These are phyloP conservation scores for Epichloe aotearoae DNA, from an alignment of 2,329 filamentous ascomycete genomes.

Conservation along the genomic window DNA sequence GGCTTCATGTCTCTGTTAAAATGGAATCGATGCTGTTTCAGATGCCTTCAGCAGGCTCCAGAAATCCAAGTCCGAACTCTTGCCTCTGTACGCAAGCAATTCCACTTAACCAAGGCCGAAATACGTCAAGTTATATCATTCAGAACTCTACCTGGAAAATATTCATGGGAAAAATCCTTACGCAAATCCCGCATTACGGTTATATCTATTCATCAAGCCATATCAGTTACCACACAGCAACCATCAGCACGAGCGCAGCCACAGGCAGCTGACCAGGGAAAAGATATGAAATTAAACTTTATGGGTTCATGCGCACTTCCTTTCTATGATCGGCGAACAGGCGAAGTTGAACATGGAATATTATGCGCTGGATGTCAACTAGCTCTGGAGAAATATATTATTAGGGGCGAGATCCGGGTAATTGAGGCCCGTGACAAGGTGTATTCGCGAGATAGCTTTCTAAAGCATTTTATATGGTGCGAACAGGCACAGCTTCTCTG, in stretches of 20 bases:
- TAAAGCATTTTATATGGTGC: neutral
- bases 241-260: neutral
- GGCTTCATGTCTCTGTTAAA: neutral
- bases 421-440: neutral
- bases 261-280: neutral
- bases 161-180: neutral
- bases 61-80: neutral
- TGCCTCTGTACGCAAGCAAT: neutral
- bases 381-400: neutral
- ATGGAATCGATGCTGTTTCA: neutral
- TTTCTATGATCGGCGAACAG: neutral
- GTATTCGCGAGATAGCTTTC: neutral
- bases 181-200: neutral
- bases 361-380: neutral
- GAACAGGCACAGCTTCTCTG: neutral
- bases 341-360: neutral
- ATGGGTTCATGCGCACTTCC: neutral
- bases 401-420: neutral
- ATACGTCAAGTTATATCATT: neutral
- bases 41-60: neutral
- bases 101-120: neutral
- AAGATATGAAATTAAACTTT: neutral
- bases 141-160: neutral
- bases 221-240: neutral
- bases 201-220: neutral